Base-by-base conservation (phyloP, 2,329 filamentous ascomycete species). In the Neonectria neomacrospora region DNA sequence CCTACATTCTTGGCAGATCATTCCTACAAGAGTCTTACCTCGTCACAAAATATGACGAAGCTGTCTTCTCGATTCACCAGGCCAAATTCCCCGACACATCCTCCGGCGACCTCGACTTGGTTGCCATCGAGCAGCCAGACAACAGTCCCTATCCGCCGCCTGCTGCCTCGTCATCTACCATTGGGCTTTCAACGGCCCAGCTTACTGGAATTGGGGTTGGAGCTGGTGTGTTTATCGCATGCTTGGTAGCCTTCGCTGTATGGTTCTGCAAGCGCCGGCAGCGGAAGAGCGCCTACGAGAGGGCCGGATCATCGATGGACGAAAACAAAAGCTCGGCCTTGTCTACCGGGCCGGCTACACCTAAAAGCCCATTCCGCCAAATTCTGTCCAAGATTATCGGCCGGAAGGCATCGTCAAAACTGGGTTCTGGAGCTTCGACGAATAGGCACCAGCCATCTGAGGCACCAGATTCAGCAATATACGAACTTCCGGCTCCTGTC, bases 11-110 rank as follows among this genome's bases (percentile, higher is more conserved):
- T 37, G 91, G 91, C 8, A 83, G 90, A 34, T 85, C 86, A 0
- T 92, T 93, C 67, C 78, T 93, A 57, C 91, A 93, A 73, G 90
- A 93, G 75, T 85, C 90, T 2, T 88, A 88, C 63, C 75, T 88
- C 6, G 81, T 86, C 32, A 86, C 83, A 26, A 83, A 83, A 66
- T 89, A 87, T 70, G 86, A 88, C 64, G 80, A 80, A 37, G 79
- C 76, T 16, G 74, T 75, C 12, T 88, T 87, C 72, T 85, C 84
- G 1, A 70, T 90, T 23, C 82, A 88, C 58, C 84, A 88, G 68
- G 86, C 87, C 10, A 70, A 71, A 54, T 85, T 87, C 71, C 82
- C 87, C n/a, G 67, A 78, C 50, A 73, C 81, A 12, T 78, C 81
- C 2, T 65, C 72, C 34, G 74, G 64, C 12, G 79, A 80, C 65